Base-by-base conservation (phyloP, 305 asterid genomes). In the Fraxinus latifolia region DNA sequence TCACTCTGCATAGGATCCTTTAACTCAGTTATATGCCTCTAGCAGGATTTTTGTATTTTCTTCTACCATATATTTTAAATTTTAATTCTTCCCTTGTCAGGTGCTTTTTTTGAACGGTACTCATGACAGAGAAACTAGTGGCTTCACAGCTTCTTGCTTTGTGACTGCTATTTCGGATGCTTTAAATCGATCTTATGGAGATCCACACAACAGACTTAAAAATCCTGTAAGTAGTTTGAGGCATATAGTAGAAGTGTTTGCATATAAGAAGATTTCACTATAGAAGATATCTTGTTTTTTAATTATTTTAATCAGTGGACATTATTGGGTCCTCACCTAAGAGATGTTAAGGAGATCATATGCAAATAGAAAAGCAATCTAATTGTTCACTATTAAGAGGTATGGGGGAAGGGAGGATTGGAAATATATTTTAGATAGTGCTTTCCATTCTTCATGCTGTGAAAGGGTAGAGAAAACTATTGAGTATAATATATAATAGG, bases 51-150 rank as follows among this genome's bases (percentile, higher is more conserved):
- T 25, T 11, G n/a, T 29, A 68, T 42, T 76, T 74, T 33, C 36
- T 73, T 80, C 1, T 76, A 77, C 62, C 32, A 11, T 34, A 70
- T 60, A 42, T 33, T 72, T n/a, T 65, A 58, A n/a, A 62, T 62
- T 82, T 60, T 79, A 81, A 75, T 82, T 75, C 73, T 55, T 79
- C 76, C 27, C 65, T 27, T 80, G 39, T 34, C 86, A 93, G 98
- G 96, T 95, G 79, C 95, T 95, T 86, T 84, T 95, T 79, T 90
- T 95, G 90, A 95, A 93, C 79, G 95, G 97, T 83, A 89, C 96
- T 32, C 91, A 86, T 81, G 98, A 95, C 85, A 90, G 98, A 83
- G 98, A 95, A 88, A 90, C 98, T 74, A 77, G 90, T 85, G 92
- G 91, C 85, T 89, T 94, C 81, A 88, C 90, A 42, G 98, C 97